Base-by-base conservation (phyloP, 2,329 filamentous ascomycete species). In the Colletotrichum magnum region DNA sequence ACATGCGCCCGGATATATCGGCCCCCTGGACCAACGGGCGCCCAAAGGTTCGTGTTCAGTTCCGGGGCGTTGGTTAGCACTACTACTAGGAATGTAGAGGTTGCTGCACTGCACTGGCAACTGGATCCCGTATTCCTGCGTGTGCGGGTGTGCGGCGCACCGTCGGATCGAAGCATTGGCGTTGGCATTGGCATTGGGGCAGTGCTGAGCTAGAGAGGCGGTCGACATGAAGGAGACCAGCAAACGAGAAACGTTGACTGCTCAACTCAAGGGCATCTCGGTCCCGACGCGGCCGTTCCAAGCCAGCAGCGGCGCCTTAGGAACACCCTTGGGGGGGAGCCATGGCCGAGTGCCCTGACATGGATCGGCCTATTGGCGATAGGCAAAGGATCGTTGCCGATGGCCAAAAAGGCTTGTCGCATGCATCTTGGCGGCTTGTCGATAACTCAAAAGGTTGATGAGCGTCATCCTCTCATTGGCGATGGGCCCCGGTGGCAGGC, bases 151-250 rank as follows among this genome's bases (percentile, higher is more conserved):
- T 43, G 41, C 41, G 54, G 56, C 45, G 66, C 32, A 54, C 48
- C 54, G 52, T 54, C 66, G 51, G 66, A 66, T 56, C 51, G 56
- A 66, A 39, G 61, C 50, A 66, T 60, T 69, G 50, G 41, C 66
- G 45, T 51, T 69, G 66, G 61, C 50, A 66, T 60, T 69, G 50
- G 41, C 66, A 56, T 51, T 69, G 66, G 24, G 66, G 66, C 66
- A 65, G 66, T 69, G 66, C 66, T 69, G 64, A 53, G 32, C 54
- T 47, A 52, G 47, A 52, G 47, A 26, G 64, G 21, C 21, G 39
- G 28, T 53, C 53, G 41, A 32, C 6, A 15, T 18, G 47, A 32
- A 18, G 47, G 61, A 65, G 54, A 65, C 51, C 60, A 56, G 43
- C 47, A 24, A 43, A 43, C 18, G 43, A 60, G 41, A 26, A 21